Evolutionary conservation across 2,329 filamentous ascomycete genomes (phyloP), one percentile per base, ranked within the genome.

Genomic region (Trichoderma koningiopsis): DNA sequence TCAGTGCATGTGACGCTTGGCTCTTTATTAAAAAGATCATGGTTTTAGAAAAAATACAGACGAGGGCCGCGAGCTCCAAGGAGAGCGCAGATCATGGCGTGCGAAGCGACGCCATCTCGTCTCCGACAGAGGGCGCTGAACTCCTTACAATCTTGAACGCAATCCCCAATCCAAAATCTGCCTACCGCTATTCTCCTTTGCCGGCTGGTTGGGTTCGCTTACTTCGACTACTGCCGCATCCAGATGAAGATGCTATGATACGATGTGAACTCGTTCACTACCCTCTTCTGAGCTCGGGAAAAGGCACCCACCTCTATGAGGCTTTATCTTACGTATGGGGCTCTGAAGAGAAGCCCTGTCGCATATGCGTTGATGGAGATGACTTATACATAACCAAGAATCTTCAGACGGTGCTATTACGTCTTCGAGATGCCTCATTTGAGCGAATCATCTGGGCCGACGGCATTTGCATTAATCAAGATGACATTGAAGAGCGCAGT

Each of bases 401-500:
- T 43, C 37, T 43, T 19, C 37, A 43, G 6, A 19, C 37, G 37
- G 16, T 5, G 16, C 37, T 43, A 43, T 43, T 19, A 43, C 37
- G 37, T 19, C 37, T 43, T 43, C 37, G 37, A 19, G 37, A 43
- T 8, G 5, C 2, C 10, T 43, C 37, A 19, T 43, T 43, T 19
- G 37, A 43, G 2, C 37, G 37, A 19, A 43, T 43, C 16, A 7
- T 43, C 5, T 49, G 43, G 43, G 4, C 43, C 10, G 62, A 65
- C 11, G 62, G 52, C 14, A 31, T 65, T 11, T 66, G 63, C 53
- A 58, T 66, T 13, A 58, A 58, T 8, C 53, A 66, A 22, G 27
- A 58, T 16, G 53, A 66, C 16, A 27, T 33, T 11, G 63, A 66
- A 10, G 63, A 66, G 27, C 37, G 63, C 3, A 55, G 49, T n/a